Evolutionary conservation across 805 yeast genomes (phyloP), one percentile per base, ranked within the genome.

Genomic region (Yueomyces sinensis): DNA sequence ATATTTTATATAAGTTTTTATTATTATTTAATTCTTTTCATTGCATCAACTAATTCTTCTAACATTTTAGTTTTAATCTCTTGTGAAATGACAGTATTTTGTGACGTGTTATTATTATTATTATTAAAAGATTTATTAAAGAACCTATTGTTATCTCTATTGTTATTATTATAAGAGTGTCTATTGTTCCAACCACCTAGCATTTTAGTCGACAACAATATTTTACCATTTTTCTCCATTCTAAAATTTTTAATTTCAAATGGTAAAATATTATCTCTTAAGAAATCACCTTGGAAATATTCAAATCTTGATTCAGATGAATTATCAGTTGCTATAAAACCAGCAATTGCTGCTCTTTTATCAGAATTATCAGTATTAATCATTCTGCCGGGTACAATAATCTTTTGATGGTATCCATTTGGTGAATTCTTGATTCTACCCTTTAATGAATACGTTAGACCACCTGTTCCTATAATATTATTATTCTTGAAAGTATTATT

Each of bases 341-440:
- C 82, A 44, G 79, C 84, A 41, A 75, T 63, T 7, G 82, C 86
- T 20, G 61, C 61, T 33, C 70, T 68, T 32, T 57, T 56, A 25
- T 52, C 50, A n/a, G 54, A 63, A 23, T 30, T 30, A 41, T 62
- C 57, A 29, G 65, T 56, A 36, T 62, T 62, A 31, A 71, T 60
- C 31, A 72, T 58, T 63, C 94, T 73, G 39, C 89, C 93, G 13
- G 86, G 82, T 15, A 72, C 73, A 29, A 77, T 63, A 35, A 60
- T 60, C 19, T 68, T 70, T 11, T 59, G 55, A 32, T 68, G 60
- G 17, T 74, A 57, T 33, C 94, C 94, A 46, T 76, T 72, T 17
- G 93, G 91, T 4, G 80, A 64, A 52, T 74, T 79, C 38, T 62
- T 51, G 27, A 83, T 59, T 52, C 83, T 69, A 5, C 94, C 94